These are phyloP conservation scores for Akanthomyces muscarius DNA, from an alignment of 2,329 filamentous ascomycete species.

Conservation along the genomic window DNA sequence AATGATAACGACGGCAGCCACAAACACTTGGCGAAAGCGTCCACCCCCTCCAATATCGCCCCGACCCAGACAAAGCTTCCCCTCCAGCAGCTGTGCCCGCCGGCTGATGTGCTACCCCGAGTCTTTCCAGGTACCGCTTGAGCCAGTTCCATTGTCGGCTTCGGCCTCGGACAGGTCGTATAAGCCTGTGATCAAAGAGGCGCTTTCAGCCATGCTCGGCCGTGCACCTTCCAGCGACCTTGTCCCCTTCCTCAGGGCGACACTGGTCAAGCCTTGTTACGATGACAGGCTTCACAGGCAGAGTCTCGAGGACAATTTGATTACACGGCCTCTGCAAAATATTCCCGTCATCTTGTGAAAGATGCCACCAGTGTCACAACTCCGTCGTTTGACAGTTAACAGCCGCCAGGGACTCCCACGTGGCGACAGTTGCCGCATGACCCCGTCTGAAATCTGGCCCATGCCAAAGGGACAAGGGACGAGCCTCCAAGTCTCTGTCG, in stretches of 20 bases:
- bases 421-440: neutral
- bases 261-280: neutral
- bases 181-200: neutral
- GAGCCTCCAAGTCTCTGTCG: too few species aligned
- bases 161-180: neutral
- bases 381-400: slow-evolving; percentile 2
- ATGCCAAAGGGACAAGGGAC: neutral
- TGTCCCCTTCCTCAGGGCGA: neutral
- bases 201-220: neutral
- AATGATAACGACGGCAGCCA: neutral
- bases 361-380: slow-evolving; percentile 9
- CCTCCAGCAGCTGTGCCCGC: neutral
- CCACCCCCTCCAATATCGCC: neutral
- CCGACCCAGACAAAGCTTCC: neutral
- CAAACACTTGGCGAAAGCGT: neutral
- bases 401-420: neutral
- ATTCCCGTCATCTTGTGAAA: slow-evolving; percentile 14
- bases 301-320: neutral
- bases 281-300: slow-evolving; percentile 14
- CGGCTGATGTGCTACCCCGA: neutral
- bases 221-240: neutral
- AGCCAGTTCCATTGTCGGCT: neutral
- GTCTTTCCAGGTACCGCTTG: neutral
- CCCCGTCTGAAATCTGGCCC: neutral
- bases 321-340: slow-evolving; percentile 6